Percentiles rank a stretch among this genome's conserved stretches.
Conservation (phyloP, 2,329 filamentous ascomycete species). For the Tolypocladium album region DNA sequence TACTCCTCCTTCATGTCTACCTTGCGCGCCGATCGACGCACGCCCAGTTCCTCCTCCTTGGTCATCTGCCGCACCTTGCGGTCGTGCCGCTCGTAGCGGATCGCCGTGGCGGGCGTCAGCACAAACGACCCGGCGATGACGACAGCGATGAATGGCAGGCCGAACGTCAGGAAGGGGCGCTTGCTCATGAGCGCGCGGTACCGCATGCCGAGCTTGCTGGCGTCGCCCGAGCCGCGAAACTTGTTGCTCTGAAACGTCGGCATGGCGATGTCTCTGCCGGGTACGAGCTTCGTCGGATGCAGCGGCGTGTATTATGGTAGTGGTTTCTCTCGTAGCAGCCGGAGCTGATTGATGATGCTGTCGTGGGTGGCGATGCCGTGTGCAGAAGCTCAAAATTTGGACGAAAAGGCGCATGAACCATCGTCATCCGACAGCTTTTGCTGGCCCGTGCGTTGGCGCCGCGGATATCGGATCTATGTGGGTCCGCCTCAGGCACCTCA, state of each 20-base stretch:
- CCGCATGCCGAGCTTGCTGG: constrained; percentile 57
- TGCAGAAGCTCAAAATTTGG: not conserved
- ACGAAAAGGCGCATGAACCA: not conserved
- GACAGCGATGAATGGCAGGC: constrained; percentile 80
- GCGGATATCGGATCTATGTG: not conserved
- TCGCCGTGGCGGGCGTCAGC: constrained; percentile 83
- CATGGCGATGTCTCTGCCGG: constrained; percentile 12
- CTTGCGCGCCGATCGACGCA: constrained; percentile 59
- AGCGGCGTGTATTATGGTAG: not conserved
- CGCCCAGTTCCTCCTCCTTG: constrained; percentile 74
- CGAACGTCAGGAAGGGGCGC: constrained; percentile 87
- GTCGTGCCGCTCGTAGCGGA: constrained; percentile 90
- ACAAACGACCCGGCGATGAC: constrained; percentile 92
- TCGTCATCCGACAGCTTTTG: not conserved
- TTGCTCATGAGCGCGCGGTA: constrained; percentile 68
- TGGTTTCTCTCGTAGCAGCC: not conserved
- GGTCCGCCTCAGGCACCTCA: not conserved
- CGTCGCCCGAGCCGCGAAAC: constrained; percentile 56
- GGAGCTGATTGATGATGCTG: not conserved
- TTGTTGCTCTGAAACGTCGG: constrained; percentile 56
- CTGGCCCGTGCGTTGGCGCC: not conserved
- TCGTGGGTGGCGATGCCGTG: not conserved
- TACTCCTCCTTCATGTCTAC: constrained; percentile 81
- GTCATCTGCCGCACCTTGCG: constrained; percentile 77
- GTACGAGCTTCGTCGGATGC: too few relatives aligned